Percentiles rank a stretch among this genome's conserved stretches.
Evolutionary conservation across 257 asterid genomes (phyloP).

Genomic region (Rehmannia glutinosa): DNA sequence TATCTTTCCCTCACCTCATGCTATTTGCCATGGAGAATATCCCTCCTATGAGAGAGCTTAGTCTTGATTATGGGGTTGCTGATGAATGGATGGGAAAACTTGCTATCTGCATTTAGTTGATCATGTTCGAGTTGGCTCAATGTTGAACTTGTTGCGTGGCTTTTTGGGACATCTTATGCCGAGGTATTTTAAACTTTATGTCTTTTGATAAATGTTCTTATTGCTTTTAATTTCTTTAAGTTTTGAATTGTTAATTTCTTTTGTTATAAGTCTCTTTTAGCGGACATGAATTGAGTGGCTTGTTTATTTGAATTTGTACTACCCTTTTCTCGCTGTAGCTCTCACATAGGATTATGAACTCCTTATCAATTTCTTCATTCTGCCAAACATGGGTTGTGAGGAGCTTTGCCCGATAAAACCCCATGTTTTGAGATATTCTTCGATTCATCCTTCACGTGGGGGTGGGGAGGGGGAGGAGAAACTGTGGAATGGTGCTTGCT

Average conservation of each 20-base stretch:
- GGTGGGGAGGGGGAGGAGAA: too few species aligned
- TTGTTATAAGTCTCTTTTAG: background rate
- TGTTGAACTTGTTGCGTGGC: background rate
- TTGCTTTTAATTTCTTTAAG: slow-evolving; percentile 23
- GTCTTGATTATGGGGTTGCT: slow-evolving; percentile 80
- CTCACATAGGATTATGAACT: too few species aligned
- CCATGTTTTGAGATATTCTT: too few species aligned
- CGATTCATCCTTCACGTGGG: too few species aligned
- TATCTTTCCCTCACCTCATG: slow-evolving; percentile 82
- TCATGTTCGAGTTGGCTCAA: slow-evolving; percentile 13
- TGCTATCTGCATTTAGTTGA: slow-evolving; percentile 57
- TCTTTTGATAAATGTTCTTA: background rate
- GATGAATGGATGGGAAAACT: slow-evolving; percentile 71
- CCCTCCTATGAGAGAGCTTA: slow-evolving; percentile 83
- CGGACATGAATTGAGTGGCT: background rate
- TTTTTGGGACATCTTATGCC: background rate
- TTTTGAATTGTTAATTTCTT: background rate
- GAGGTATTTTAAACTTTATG: background rate
- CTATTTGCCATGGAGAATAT: slow-evolving; percentile 87
- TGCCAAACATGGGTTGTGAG: too few species aligned
- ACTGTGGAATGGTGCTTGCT: too few species aligned
- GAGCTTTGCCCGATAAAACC: too few species aligned
- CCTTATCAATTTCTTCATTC: too few species aligned
- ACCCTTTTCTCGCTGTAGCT: background rate
- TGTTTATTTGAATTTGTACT: background rate